A percentile compares a stretch with the other conserved stretches of the same genome.
Conservation (phyloP, 139 green algal species). For the Cymbomonas tetramitiformis region DNA sequence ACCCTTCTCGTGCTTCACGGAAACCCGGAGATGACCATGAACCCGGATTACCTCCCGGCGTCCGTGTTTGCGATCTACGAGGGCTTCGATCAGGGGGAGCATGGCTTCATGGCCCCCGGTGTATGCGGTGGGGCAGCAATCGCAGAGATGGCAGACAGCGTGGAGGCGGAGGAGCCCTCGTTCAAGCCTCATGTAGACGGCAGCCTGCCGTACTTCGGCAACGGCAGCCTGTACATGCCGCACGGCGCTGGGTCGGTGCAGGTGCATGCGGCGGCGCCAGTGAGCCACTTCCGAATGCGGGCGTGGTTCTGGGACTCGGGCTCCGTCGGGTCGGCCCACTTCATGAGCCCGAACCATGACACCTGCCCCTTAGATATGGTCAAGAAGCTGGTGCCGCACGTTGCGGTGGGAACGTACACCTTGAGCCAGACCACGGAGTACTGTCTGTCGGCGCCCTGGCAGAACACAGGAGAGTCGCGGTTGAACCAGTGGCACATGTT, state of each 20-base stretch:
- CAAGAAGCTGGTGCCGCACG: not conserved
- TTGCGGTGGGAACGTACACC: conserved; percentile 18
- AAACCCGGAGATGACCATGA: conserved; percentile 10
- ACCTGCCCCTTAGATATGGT: not conserved
- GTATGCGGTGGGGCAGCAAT: not conserved
- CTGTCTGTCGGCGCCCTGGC: conserved; percentile 7
- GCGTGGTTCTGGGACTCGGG: conserved; percentile 13
- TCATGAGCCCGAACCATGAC: conserved; percentile 8
- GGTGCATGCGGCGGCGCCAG: not conserved
- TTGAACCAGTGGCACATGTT: conserved; percentile 6
- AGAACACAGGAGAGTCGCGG: not conserved
- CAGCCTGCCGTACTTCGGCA: not conserved
- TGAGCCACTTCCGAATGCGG: conserved; percentile 4
- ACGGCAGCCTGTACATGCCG: not conserved
- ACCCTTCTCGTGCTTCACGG: no score
- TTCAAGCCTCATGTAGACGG: no score
- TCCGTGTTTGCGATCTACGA: conserved; percentile 15
- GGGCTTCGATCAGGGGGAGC: conserved; percentile 11
- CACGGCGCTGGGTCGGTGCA: no score
- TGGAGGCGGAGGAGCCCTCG: no score
- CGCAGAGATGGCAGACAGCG: no score
- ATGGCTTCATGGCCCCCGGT: no score
- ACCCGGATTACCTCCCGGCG: not conserved
- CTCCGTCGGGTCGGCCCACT: not conserved
- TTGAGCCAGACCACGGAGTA: not conserved